Evolutionary conservation across 2,329 filamentous ascomycete species (phyloP).

Genomic region (Cercospora citrullina): DNA sequence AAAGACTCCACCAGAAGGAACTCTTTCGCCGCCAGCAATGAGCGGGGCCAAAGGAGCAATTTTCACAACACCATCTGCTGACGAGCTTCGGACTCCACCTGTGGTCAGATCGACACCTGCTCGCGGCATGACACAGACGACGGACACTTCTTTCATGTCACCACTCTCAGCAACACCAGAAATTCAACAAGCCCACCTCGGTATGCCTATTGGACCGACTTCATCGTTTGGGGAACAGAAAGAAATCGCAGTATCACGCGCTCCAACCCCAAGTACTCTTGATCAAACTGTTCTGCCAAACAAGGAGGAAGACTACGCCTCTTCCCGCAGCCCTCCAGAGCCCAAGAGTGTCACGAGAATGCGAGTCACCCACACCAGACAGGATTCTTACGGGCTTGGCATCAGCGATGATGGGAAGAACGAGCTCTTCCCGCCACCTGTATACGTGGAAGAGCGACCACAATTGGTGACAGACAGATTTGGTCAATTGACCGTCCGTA

Average conservation of each 20-base stretch:
- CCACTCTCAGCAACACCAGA: constrained; percentile 35
- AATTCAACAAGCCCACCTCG: constrained; percentile 35
- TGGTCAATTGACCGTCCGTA: constrained; percentile 36
- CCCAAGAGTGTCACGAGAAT: background rate
- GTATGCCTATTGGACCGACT: constrained; percentile 31
- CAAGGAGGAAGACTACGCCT: background rate
- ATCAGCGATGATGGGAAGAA: constrained; percentile 25
- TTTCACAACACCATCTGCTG: constrained; percentile 34
- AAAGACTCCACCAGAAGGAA: background rate
- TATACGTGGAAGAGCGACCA: constrained; percentile 27
- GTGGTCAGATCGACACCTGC: background rate
- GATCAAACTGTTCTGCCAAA: background rate
- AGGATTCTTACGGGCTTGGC: constrained; percentile 31
- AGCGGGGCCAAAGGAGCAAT: constrained; percentile 7
- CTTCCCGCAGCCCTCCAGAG: background rate
- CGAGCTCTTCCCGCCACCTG: constrained; percentile 31
- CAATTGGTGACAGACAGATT: constrained; percentile 34
- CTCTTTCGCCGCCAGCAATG: background rate
- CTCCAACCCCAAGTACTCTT: constrained; percentile 9
- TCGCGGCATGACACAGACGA: constrained; percentile 23
- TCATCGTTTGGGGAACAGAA: constrained; percentile 31
- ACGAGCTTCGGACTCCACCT: constrained; percentile 27
- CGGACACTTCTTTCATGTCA: constrained; percentile 30
- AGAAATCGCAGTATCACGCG: constrained; percentile 25
- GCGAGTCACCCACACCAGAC: constrained; percentile 25